Conservation (phyloP, 306 rosid genomes). For the Medicago arabica region DNA sequence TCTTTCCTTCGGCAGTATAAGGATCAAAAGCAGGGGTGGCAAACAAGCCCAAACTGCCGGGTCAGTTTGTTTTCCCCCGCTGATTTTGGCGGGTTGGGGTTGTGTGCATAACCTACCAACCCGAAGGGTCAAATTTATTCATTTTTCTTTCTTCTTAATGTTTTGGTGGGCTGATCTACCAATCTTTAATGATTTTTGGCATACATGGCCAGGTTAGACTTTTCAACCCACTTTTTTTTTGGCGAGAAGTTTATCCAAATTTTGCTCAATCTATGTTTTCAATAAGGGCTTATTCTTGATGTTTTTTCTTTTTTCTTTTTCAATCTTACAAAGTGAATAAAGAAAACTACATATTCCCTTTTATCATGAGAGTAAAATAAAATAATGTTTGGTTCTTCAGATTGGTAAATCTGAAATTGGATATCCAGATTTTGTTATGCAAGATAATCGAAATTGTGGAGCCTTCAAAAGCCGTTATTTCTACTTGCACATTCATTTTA, state of each 20-base stretch:
- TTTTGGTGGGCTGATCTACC: neutral
- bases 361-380: neutral
- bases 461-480: slow-evolving; percentile 21
- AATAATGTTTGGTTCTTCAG: slow-evolving; percentile 4
- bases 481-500: neutral
- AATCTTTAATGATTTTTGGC: neutral
- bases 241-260: neutral
- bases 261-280: slow-evolving; percentile 9
- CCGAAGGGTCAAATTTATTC: slow-evolving; percentile 6
- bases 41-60: slow-evolving; percentile 7
- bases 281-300: neutral
- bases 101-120: neutral
- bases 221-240: neutral
- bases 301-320: neutral
- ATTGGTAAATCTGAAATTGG: slow-evolving; percentile 36
- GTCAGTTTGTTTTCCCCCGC: slow-evolving; percentile 7
- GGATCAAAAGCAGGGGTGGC: neutral
- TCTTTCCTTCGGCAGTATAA: slow-evolving; percentile 23
- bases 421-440: slow-evolving; percentile 1
- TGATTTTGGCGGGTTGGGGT: slow-evolving; percentile 17
- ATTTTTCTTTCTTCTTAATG: neutral
- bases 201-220: neutral
- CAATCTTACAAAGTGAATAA: neutral
- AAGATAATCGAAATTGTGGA: slow-evolving; percentile 24
- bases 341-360: neutral